Evolutionary conservation across 129 eudicot genomes (phyloP), one percentile per base, ranked within the genome.

Genomic region (Saposhnikovia divaricata): DNA sequence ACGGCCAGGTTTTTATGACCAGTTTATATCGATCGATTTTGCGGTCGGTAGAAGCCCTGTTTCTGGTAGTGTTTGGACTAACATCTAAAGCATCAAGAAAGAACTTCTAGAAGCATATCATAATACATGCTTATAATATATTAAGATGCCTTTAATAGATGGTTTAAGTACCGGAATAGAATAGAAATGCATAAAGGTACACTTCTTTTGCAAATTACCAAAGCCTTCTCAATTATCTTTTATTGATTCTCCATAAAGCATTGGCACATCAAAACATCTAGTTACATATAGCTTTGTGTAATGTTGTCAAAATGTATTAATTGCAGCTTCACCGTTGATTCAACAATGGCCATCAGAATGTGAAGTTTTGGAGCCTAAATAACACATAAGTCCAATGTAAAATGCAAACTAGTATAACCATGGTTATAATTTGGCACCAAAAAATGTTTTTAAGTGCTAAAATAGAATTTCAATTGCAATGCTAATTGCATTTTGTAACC

Each of bases 331-430:
- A 91, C 98, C 71, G 91, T 96, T 0, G 98, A 93, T 79, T 93
- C 97, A 28, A 93, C 98, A 45, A 91, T 97, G 43, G 96, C 96
- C 86, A 89, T 93, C 68, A 93, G 88, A 4, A 96, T 93, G 73
- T 88, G 96, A 83, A 91, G 82, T 89, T 93, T 15, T 97, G 86
- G 43, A 93, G 96, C 96, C 98, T 93, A 73, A 75, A 68, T 31
- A 25, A 38, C 48, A 16, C 3, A 23, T 7, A 34, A n/a, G 28
- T 18, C 1, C 8, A 12, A 34, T 34, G 37, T 0, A 3, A 42
- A 7, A 14, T 7, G 2, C 9, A 43, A 7, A 43, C 2, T 34
- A 34, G 2, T 34, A 34, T 34, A 34, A 34, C 37, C 37, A 34
- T 34, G 1, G 0, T 43, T 43, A 43, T 43, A 6, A 43, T 43